Evolutionary conservation across 2,329 filamentous ascomycete genomes (phyloP).

Genomic region (Lachnellula subtilissima): DNA sequence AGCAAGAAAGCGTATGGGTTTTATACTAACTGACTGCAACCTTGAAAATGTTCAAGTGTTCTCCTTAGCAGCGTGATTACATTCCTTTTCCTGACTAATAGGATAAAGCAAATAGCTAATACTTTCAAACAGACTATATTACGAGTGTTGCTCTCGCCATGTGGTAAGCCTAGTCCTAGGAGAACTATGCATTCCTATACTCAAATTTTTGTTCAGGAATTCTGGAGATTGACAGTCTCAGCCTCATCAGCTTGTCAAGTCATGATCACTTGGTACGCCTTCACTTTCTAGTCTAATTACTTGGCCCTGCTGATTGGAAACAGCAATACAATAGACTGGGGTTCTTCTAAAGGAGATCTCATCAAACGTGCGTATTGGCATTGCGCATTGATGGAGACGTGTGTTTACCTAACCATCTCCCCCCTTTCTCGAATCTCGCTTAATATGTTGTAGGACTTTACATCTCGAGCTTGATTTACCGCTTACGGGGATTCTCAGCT

Average conservation of each 20-base stretch:
- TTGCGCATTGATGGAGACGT: conserved; percentile 52
- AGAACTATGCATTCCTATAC: background rate
- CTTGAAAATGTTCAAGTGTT: conserved; percentile 56
- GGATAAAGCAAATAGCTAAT: background rate
- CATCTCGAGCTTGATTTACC: conserved; percentile 56
- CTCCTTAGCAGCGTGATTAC: conserved; percentile 48
- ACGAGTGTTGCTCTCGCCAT: conserved; percentile 47
- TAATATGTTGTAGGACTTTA: conserved; percentile 40
- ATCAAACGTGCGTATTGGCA: conserved; percentile 53
- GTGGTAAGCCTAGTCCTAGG: conserved; percentile 36
- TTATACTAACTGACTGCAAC: conserved; percentile 49
- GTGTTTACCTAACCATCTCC: conserved; percentile 14
- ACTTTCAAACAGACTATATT: conserved; percentile 42
- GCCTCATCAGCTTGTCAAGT: conserved; percentile 55
- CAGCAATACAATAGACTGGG: conserved; percentile 42
- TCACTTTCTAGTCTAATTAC: conserved; percentile 1
- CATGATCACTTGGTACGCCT: conserved; percentile 46
- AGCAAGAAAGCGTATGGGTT: conserved; percentile 55
- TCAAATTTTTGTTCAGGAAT: conserved; percentile 41
- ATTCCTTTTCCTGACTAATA: background rate
- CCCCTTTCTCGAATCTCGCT: background rate
- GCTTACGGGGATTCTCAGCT: conserved; percentile 47
- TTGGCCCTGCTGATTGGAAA: conserved; percentile 7
- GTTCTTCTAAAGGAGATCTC: conserved; percentile 44
- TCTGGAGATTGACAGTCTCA: conserved; percentile 52